A percentile compares a stretch with the other conserved stretches of the same genome.
Conservation (phyloP, 164 flowering plant genomes). For the Platanus orientalis region DNA sequence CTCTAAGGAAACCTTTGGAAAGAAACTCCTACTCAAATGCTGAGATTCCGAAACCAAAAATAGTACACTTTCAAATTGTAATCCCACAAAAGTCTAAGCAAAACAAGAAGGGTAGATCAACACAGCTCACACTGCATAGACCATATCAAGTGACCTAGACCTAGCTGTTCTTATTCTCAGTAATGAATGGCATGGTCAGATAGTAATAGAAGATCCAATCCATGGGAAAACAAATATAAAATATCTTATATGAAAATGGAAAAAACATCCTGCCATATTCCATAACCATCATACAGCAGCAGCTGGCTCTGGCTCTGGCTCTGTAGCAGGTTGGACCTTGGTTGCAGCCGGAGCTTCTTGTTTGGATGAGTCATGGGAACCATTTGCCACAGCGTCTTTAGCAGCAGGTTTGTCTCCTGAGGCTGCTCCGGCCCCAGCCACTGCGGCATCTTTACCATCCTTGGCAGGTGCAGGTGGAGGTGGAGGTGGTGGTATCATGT, state of each 20-base stretch:
- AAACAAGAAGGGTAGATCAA: not conserved
- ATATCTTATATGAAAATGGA: not conserved
- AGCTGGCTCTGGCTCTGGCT: slow-evolving; percentile 37
- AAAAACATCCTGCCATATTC: not conserved
- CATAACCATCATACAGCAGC: slow-evolving; percentile 32
- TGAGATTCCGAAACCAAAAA: slow-evolving; percentile 3
- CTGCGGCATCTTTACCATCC: slow-evolving; percentile 23
- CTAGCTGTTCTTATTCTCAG: slow-evolving; percentile 22
- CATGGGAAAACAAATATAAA: slow-evolving; percentile 3
- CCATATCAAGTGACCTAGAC: slow-evolving; percentile 7
- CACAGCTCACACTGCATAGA: slow-evolving; percentile 6
- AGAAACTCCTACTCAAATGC: not conserved
- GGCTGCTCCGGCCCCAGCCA: slow-evolving; percentile 26
- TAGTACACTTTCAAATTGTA: slow-evolving; percentile 3
- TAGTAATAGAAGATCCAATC: slow-evolving; percentile 3
- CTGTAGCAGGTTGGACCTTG: slow-evolving; percentile 29
- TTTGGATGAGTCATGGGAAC: slow-evolving; percentile 27
- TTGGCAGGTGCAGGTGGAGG: slow-evolving; percentile 57
- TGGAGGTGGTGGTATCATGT: slow-evolving; percentile 84
- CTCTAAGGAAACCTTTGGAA: not conserved
- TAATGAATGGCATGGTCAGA: slow-evolving; percentile 14
- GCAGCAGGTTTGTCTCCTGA: slow-evolving; percentile 20
- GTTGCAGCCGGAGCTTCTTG: slow-evolving; percentile 29
- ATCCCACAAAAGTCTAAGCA: slow-evolving; percentile 11
- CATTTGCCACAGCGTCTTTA: slow-evolving; percentile 32